These are phyloP conservation scores for Effrenium voratum DNA, from an alignment of 73 alveolate genomes.

Conservation along the genomic window DNA sequence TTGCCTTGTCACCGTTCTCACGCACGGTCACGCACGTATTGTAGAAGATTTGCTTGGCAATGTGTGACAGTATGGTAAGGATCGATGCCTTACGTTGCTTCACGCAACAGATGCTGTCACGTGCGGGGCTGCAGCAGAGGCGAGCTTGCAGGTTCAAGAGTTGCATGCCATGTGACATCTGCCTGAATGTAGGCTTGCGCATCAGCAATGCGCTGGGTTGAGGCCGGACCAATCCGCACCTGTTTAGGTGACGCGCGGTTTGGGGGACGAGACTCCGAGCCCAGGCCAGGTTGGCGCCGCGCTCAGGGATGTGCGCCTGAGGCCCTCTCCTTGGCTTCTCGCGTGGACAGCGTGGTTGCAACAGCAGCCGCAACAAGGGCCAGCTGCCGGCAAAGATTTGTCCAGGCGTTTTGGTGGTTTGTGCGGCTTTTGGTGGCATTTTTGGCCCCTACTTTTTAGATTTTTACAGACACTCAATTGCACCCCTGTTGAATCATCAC, in stretches of 20 bases:
- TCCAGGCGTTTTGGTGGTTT: no score
- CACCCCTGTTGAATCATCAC: no score
- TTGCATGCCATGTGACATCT: neutral
- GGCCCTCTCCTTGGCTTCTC: constrained; percentile 11
- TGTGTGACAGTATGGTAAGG: neutral
- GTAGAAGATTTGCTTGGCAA: neutral
- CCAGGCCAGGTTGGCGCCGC: neutral
- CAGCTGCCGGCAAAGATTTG: neutral
- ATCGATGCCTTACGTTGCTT: neutral
- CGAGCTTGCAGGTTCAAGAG: neutral
- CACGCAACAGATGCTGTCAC: neutral
- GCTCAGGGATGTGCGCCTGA: neutral
- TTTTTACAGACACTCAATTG: no score
- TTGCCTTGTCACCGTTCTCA: neutral
- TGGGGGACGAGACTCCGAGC: neutral
- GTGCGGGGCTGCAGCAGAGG: constrained; percentile 28
- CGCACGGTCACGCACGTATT: no score
- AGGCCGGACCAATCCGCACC: neutral
- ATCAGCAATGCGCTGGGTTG: constrained; percentile 25
- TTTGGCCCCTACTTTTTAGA: no score
- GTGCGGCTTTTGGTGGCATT: no score
- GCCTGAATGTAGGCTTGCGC: neutral
- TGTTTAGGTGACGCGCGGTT: neutral
- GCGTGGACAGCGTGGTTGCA: neutral
- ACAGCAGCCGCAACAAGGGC: neutral